phyloP scores from a whole-genome alignment of 805 yeast species.

The Suhomyces prunicola region DNA sequence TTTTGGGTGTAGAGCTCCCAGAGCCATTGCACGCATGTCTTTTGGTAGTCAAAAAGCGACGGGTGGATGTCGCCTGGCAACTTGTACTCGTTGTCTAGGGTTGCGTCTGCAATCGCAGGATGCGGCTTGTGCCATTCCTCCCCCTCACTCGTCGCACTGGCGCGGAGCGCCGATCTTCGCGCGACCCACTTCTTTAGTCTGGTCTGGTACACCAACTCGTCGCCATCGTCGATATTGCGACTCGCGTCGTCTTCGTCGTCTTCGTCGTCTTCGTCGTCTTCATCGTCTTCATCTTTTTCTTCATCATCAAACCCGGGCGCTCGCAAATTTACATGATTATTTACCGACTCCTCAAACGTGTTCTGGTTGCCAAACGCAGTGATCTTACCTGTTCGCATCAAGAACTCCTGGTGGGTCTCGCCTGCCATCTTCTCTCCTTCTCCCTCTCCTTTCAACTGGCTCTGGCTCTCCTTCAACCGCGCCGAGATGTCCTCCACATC shows the following conservation, averaged over 20 bases:
- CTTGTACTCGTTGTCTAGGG: constrained; percentile 61
- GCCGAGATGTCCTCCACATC: constrained; percentile 58
- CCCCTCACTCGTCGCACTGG: constrained; percentile 5
- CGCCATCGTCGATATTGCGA: constrained; percentile 74
- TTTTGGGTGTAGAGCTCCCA: constrained; percentile 89
- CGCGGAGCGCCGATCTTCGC: constrained; percentile 47
- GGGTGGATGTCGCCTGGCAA: constrained; percentile 92
- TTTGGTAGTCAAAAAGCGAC: constrained; percentile 85
- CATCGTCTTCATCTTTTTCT: constrained; percentile 13
- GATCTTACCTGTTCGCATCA: constrained; percentile 85
- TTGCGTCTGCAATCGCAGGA: constrained; percentile 73
- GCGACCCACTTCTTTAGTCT: constrained; percentile 61
- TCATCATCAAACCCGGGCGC: constrained; percentile 47
- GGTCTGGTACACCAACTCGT: constrained; percentile 58
- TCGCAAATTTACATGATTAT: constrained; percentile 44
- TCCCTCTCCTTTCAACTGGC: constrained; percentile 32
- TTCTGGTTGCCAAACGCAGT: constrained; percentile 84
- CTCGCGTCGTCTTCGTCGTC: too few species aligned
- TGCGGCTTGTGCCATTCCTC: constrained; percentile 76
- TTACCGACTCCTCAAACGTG: constrained; percentile 41
- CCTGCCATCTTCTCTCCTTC: constrained; percentile 50
- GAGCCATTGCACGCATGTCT: constrained; percentile 96
- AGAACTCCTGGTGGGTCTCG: constrained; percentile 77
- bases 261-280: constrained; percentile 10
- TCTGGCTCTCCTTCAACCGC: constrained; percentile 34